Conservation (phyloP, 192 early-diverging fungal species). For the Chytriomyces sp. region DNA sequence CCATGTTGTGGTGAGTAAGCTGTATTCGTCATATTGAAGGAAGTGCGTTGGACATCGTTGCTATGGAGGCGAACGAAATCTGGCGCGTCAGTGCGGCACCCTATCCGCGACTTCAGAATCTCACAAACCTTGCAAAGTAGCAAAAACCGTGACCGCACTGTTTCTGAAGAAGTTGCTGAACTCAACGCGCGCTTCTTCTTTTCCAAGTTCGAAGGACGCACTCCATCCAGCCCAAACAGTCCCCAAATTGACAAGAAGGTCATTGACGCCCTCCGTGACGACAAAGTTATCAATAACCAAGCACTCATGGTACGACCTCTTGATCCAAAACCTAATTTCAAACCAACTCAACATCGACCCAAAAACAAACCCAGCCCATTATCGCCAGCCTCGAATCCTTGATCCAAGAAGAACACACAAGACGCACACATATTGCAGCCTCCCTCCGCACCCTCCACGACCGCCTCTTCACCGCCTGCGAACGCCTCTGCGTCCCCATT, state of each 20-base stretch:
- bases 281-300: slow-evolving; percentile 16
- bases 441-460: slow-evolving; percentile 10
- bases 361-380: slow-evolving; percentile 19
- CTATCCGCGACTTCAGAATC: neutral
- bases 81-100: too few relatives aligned
- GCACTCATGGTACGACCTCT: slow-evolving; percentile 6
- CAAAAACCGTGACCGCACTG: neutral
- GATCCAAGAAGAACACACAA: slow-evolving; percentile 2
- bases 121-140: neutral
- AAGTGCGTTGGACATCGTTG: too few relatives aligned
- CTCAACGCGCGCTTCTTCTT: neutral
- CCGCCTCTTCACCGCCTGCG: slow-evolving; percentile 12
- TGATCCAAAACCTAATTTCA: neutral
- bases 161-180: neutral
- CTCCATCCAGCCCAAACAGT: neutral
- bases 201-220: neutral
- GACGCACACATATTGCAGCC: neutral
- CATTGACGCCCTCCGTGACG: neutral
- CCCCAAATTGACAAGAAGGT: neutral
- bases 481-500: slow-evolving; percentile 14
- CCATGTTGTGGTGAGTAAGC: neutral
- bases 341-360: neutral
- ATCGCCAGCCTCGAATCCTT: slow-evolving; percentile 11
- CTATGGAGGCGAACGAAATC: too few relatives aligned
- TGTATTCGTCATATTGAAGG: neutral